A percentile compares a stretch with the other conserved stretches of the same genome.
Conservation (phyloP, 2,329 filamentous ascomycete species). For the Helicocarpus griseus region DNA sequence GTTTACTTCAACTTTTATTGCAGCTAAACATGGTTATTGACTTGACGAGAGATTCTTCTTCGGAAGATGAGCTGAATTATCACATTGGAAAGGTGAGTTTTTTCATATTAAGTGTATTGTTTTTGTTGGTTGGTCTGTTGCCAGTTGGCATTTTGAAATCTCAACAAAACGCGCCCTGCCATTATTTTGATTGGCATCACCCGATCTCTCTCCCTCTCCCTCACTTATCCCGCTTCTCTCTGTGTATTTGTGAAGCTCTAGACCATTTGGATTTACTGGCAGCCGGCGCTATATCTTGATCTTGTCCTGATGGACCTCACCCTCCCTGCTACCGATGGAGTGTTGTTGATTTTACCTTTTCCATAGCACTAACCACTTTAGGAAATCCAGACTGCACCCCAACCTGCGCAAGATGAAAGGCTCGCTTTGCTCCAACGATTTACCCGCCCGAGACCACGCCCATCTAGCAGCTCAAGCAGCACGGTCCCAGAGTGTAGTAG, state of each 20-base stretch:
- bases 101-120: neutral
- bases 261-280: too few relatives aligned
- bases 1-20: neutral
- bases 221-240: neutral
- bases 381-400: neutral
- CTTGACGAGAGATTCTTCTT: constrained; percentile 18
- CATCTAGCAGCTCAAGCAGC: neutral
- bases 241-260: too few relatives aligned
- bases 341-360: neutral
- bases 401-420: neutral
- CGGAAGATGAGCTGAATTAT: constrained; percentile 9
- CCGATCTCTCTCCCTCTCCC: neutral
- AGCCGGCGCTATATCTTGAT: too few relatives aligned
- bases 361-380: constrained; percentile 3
- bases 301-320: too few relatives aligned
- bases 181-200: neutral
- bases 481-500: neutral
- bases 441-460: neutral
- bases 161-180: neutral
- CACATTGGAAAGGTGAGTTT: neutral
- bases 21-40: constrained; percentile 17
- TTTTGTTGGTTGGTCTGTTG: neutral
- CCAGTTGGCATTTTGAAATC: too few relatives aligned
- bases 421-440: neutral
- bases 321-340: neutral